A percentile compares a stretch with the other conserved stretches of the same genome.
Evolutionary conservation across 2,329 filamentous ascomycete species (phyloP).

Genomic region (Claviceps monticola): DNA sequence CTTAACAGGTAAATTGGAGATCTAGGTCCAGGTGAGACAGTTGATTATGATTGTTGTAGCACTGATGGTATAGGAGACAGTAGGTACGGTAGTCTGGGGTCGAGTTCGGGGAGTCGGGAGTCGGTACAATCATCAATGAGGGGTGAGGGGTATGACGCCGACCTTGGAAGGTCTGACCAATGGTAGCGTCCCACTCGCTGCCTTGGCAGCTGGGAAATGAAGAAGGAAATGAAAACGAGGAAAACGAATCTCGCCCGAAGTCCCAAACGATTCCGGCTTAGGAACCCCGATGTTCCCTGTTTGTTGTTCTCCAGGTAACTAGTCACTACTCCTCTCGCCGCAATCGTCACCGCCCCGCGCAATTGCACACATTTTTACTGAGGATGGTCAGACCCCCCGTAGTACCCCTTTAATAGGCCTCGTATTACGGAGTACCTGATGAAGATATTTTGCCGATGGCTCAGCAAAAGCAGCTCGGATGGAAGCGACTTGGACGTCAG

Average conservation of each 20-base stretch:
- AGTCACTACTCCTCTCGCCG: too few relatives aligned
- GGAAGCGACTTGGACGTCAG: too few relatives aligned
- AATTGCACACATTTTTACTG: too few relatives aligned
- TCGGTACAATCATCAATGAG: neutral
- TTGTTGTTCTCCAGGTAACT: too few relatives aligned
- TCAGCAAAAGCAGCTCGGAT: too few relatives aligned
- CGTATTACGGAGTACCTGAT: too few relatives aligned
- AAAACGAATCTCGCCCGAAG: neutral
- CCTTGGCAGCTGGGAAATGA: neutral
- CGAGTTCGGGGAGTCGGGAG: neutral
- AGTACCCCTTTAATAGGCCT: too few relatives aligned
- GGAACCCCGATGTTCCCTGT: too few relatives aligned
- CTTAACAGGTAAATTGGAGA: neutral
- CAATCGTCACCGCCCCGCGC: too few relatives aligned
- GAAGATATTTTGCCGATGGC: too few relatives aligned
- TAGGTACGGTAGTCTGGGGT: neutral
- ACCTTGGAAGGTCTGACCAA: neutral
- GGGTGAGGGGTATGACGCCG: neutral
- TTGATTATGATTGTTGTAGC: neutral
- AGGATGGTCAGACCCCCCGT: too few relatives aligned
- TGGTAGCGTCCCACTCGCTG: neutral
- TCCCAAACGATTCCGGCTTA: too few relatives aligned
- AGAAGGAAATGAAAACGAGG: neutral
- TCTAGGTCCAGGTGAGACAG: neutral
- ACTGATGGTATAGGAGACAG: constrained; percentile 2